Percentiles rank a stretch among this genome's conserved stretches.
Evolutionary conservation across 768 basidiomycete species (phyloP).

Genomic region (Mrakia blollopis): DNA sequence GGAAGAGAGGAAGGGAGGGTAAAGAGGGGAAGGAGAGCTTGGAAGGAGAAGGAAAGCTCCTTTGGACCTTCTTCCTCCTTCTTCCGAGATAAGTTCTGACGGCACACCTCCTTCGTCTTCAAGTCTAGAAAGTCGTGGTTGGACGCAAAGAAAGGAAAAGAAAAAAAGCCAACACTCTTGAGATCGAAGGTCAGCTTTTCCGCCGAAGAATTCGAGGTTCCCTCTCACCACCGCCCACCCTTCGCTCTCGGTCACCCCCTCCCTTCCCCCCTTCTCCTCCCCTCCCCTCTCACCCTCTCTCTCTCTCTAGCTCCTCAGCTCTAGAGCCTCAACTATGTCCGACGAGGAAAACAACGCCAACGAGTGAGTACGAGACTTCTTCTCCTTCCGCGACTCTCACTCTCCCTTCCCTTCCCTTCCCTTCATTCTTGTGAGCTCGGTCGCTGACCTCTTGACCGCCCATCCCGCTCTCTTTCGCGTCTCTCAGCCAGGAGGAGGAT

Average conservation of each 20-base stretch:
- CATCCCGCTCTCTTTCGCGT: neutral
- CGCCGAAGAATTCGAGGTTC: neutral
- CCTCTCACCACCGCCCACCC: conserved; percentile 5
- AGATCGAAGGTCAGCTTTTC: neutral
- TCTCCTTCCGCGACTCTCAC: neutral
- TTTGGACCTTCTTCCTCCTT: too few relatives aligned
- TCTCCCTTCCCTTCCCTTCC: neutral
- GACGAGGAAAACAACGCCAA: conserved; percentile 25
- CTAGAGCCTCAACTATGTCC: conserved; percentile 17
- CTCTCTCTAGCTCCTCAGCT: neutral
- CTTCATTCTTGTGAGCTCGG: neutral
- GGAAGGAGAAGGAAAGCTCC: too few relatives aligned
- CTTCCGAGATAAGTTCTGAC: too few relatives aligned
- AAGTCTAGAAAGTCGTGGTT: neutral
- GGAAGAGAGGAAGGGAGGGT: too few relatives aligned
- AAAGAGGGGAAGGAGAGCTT: too few relatives aligned
- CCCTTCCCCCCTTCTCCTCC: neutral
- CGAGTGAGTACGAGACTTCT: conserved; percentile 13
- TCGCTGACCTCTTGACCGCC: neutral
- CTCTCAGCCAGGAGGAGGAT: conserved; percentile 1
- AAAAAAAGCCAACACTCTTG: neutral
- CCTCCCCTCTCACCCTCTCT: neutral
- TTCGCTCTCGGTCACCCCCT: neutral
- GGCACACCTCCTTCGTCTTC: too few relatives aligned
- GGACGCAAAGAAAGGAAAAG: neutral